phyloP scores from a whole-genome alignment of 1,284 basidiomycete genomes.

The Schizopora paradoxa region DNA sequence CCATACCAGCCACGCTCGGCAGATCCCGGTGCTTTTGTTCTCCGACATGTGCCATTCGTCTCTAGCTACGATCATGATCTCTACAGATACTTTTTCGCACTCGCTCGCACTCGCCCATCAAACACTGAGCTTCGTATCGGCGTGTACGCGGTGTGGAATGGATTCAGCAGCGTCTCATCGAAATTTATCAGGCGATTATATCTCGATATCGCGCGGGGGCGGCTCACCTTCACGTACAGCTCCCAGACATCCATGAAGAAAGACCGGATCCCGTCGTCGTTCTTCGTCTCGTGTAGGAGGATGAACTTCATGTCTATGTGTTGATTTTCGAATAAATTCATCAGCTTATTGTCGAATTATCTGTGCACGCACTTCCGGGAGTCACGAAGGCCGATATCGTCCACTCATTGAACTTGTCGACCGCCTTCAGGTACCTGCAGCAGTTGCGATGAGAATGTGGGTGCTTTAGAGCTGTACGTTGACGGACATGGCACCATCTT shows the following conservation, averaged over 20 bases:
- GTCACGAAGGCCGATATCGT: slow-evolving; percentile 92
- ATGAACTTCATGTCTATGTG: slow-evolving; percentile 83
- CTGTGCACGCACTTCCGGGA: slow-evolving; percentile 73
- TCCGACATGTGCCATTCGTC: no score
- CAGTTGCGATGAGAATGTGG: background rate
- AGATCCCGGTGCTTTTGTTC: no score
- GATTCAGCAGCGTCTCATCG: slow-evolving; percentile 77
- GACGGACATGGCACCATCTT: slow-evolving; percentile 79
- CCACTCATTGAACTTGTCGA: slow-evolving; percentile 98
- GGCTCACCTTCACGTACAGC: slow-evolving; percentile 82
- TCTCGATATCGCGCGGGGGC: slow-evolving; percentile 1
- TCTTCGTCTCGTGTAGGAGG: slow-evolving; percentile 87
- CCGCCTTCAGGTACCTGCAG: slow-evolving; percentile 82
- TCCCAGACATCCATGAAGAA: slow-evolving; percentile 97
- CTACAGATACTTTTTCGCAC: slow-evolving; percentile 67
- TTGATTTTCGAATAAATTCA: slow-evolving; percentile 16
- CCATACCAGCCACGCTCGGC: no score
- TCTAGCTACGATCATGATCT: background rate
- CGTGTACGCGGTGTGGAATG: slow-evolving; percentile 88
- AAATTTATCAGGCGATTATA: slow-evolving; percentile 1
- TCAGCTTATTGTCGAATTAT: slow-evolving; percentile 12
- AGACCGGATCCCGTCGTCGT: slow-evolving; percentile 88
- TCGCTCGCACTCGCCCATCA: slow-evolving; percentile 77
- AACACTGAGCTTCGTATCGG: slow-evolving; percentile 75
- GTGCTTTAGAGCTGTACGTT: background rate